Evolutionary conservation across 2,329 filamentous ascomycete genomes (phyloP), one percentile per base, ranked within the genome.

Genomic region (Cordyceps sp.): DNA sequence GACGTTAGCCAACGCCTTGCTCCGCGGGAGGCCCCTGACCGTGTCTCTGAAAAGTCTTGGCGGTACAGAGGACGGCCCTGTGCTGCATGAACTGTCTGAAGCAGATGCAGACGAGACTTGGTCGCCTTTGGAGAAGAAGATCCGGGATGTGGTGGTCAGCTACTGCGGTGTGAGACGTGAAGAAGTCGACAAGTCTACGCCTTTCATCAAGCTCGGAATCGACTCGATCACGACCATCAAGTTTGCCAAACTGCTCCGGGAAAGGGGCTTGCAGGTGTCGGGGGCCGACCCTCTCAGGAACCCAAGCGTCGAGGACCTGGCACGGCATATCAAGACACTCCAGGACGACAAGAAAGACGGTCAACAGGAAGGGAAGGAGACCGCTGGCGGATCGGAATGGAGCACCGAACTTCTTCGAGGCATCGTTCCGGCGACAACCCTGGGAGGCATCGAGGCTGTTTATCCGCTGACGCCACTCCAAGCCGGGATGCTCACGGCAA

Each of bases 241-340:
- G 16, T 53, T 53, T 31, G 44, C 50, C 6, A 42, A 44, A 23
- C 42, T 42, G 20, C 39, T 54, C 1, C 48, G 52, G 6, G 39
- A 48, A 20, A 17, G 34, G 4, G 43, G 41, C 2, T 29, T 53
- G 19, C 32, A 39, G 8, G 43, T 45, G n/a, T 49, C 51, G 1
- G 52, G 51, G 7, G 45, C 52, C 7, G 50, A 53, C 35, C 41
- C 55, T 4, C 48, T 56, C 42, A 45, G 50, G 6, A 46, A 47
- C 33, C 41, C 50, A 7, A 47, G 47, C 12, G 38, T 53, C 7
- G 47, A 42, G 6, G 41, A 45, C 2, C 36, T 53, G 25, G 36
- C 25, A 16, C 16, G 18, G 10, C n/a, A n/a, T n/a, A n/a, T n/a
- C n/a, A n/a, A n/a, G n/a, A n/a, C n/a, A n/a, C n/a, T n/a, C n/a